phyloP scores from a whole-genome alignment of 257 asterid genomes.

The Nicotiana tomentosiformis region DNA sequence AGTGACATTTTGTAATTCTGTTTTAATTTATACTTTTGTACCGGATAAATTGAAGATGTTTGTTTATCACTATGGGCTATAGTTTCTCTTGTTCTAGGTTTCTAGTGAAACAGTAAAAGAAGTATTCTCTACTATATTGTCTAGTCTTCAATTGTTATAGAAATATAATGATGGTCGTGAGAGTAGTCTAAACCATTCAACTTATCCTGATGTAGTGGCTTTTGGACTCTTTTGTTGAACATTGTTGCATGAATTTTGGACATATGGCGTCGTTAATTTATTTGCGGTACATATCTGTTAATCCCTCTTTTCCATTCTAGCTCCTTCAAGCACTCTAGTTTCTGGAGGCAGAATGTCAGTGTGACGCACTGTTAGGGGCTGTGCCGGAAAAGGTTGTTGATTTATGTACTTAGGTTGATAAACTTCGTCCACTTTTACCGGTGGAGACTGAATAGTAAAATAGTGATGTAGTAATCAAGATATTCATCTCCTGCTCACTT shows the following conservation, averaged over 20 bases:
- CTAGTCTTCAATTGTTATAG: not conserved
- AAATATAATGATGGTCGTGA: not conserved
- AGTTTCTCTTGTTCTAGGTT: not conserved
- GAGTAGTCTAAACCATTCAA: not conserved
- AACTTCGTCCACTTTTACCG: no score
- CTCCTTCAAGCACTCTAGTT: not conserved
- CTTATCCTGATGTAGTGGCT: not conserved
- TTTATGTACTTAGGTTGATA: no score
- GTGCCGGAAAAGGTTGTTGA: no score
- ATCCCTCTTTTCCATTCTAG: not conserved
- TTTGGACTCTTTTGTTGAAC: not conserved
- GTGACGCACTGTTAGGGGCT: no score
- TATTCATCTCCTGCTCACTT: not conserved
- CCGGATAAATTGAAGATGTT: not conserved
- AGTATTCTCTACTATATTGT: not conserved
- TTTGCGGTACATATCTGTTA: not conserved
- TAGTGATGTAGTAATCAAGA: not conserved
- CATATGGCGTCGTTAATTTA: not conserved
- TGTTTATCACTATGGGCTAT: slow-evolving; percentile 1
- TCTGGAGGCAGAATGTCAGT: no score
- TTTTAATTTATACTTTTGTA: slow-evolving; percentile 10
- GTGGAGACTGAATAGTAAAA: no score
- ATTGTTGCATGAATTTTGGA: not conserved
- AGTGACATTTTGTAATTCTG: slow-evolving; percentile 9
- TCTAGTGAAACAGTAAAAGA: not conserved